These are phyloP conservation scores for Angomonas ambiguus DNA, from an alignment of 208 protist species.

Conservation along the genomic window DNA sequence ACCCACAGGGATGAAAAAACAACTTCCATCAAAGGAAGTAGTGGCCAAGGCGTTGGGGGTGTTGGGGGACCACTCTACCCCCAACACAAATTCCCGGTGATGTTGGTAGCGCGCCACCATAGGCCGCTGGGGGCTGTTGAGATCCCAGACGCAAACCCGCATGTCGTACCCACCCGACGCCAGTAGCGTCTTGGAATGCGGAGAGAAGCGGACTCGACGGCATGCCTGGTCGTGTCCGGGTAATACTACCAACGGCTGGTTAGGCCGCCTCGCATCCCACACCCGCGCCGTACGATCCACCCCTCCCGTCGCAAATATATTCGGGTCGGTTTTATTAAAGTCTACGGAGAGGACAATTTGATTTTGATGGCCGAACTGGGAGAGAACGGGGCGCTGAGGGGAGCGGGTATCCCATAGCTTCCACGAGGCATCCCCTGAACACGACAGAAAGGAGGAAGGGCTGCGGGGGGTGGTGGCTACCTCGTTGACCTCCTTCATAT, in stretches of 20 bases:
- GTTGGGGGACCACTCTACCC: conserved; percentile 79
- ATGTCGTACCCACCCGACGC: conserved; percentile 86
- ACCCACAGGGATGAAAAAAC: conserved; percentile 63
- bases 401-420: conserved; percentile 87
- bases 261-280: conserved; percentile 78
- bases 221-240: conserved; percentile 85
- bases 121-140: conserved; percentile 72
- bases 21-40: conserved; percentile 66
- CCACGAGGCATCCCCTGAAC: conserved; percentile 86
- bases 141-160: conserved; percentile 85
- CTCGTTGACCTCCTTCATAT: conserved; percentile 92
- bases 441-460: conserved; percentile 78
- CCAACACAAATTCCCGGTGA: conserved; percentile 87
- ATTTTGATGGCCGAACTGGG: conserved; percentile 77
- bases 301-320: conserved; percentile 83
- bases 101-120: conserved; percentile 79
- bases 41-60: conserved; percentile 59
- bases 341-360: conserved; percentile 88
- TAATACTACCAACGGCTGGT: conserved; percentile 66
- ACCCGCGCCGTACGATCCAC: conserved; percentile 82
- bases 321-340: conserved; percentile 88
- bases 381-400: conserved; percentile 60
- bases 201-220: conserved; percentile 83
- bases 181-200: conserved; percentile 65
- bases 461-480: conserved; percentile 61